Base-by-base conservation (phyloP, 768 basidiomycete species). In the Nevesoporus exiguus region DNA sequence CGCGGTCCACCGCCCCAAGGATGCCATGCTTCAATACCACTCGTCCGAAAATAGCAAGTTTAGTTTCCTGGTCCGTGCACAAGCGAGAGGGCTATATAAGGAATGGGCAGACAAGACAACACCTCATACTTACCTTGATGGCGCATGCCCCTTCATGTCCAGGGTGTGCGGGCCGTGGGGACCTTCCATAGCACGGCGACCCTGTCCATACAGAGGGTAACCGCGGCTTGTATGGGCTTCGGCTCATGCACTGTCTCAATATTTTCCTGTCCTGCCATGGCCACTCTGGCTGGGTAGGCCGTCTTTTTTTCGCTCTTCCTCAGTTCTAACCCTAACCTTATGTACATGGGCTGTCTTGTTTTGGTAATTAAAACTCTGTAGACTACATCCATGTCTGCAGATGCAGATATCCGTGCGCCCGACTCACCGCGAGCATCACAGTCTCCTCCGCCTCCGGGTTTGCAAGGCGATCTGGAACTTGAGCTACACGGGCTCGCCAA, bases 231-330 rank as follows among this genome's bases (percentile, higher is more conserved):
- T 78, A 73, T 77, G 70, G 70, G 80, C 80, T 80, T 80, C 75
- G 82, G 84, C 76, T 77, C 80, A 84, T 84, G 85, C 84, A 86
- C 79, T 78, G 82, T 85, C 84, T 76, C 61, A 85, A 86, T 85
- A 86, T 86, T 86, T 86, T 78, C 83, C 84, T 72, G 83, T 85
- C 80, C 80, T 75, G 74, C 79, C 77, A 76, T 19, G 76, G 78
- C 77, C 77, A 71, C 77, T 78, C 77, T 69, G 67, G 67, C 67
- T 71, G 63, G 69, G 67, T 52, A 69, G 69, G 67, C 67, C 67
- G 52, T 33, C 49, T 53, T 59, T 56, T 65, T 48, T 48, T 47
- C 31, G 61, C 17, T 2, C 19, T 3, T 63, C 31, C 1, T 3
- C 0, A 0, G 0, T 57, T 7, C 63, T 69, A 69, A 69, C 68